Conservation (phyloP, 345 rosid genomes). For the Angophora floribunda region DNA sequence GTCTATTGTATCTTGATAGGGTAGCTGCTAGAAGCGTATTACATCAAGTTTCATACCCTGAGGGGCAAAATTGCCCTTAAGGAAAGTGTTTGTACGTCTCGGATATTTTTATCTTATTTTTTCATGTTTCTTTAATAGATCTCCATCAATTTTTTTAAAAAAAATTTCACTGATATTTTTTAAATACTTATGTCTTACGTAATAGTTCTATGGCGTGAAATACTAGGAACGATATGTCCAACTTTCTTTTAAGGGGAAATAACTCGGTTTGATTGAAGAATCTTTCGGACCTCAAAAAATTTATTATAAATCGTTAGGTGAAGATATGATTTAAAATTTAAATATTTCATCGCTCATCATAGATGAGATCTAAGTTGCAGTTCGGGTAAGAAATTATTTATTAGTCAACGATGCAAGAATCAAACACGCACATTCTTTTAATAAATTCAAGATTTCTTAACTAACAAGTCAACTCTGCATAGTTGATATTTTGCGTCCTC, state of each 20-base stretch:
- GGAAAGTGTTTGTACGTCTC: not conserved
- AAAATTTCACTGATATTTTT: no score
- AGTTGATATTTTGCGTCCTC: not conserved
- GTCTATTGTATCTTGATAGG: not conserved
- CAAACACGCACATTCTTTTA: not conserved
- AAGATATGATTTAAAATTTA: no score
- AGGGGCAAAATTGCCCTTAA: not conserved
- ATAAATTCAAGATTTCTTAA: not conserved
- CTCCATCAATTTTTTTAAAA: not conserved
- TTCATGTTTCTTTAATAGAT: no score
- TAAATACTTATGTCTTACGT: not conserved
- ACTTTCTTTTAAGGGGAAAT: not conserved
- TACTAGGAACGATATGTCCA: fast-evolving
- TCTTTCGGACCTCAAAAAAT: not conserved
- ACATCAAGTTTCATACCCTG: fast-evolving
- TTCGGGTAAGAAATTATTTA: not conserved
- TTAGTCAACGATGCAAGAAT: not conserved
- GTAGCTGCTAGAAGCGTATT: not conserved
- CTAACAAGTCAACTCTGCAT: not conserved
- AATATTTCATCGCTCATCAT: not conserved
- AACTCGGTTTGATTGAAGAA: not conserved
- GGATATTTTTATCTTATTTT: no score
- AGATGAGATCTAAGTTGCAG: not conserved
- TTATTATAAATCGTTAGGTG: no score
- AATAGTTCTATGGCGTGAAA: not conserved